phyloP scores from a whole-genome alignment of 805 yeast species.

The Candida koratica region DNA sequence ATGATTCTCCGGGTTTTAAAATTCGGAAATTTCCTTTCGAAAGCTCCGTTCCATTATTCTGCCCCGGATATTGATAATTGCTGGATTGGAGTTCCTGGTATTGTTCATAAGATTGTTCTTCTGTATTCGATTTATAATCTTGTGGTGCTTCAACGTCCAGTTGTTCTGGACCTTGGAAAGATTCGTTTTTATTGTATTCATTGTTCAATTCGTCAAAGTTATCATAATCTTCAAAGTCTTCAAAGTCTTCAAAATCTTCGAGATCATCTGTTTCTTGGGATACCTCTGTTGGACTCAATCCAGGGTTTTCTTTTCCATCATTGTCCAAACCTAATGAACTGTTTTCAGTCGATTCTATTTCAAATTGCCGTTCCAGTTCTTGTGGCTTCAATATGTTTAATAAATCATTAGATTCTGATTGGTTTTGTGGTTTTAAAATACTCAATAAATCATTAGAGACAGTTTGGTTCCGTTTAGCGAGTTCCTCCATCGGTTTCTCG shows the following conservation, averaged over 20 bases:
- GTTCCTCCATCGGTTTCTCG: neutral
- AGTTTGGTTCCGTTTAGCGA: neutral
- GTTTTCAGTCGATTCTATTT: neutral
- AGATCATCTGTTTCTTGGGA: neutral
- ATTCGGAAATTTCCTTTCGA: conserved; percentile 21
- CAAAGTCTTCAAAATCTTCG: conserved; percentile 27
- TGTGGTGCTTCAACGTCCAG: conserved; percentile 4
- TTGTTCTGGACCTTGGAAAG: conserved; percentile 10
- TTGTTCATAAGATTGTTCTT: conserved; percentile 1
- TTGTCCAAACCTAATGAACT: too few species aligned
- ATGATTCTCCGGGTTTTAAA: conserved; percentile 28
- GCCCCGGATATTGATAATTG: conserved; percentile 1
- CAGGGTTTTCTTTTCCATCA: too few species aligned
- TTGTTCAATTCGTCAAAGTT: conserved; percentile 27
- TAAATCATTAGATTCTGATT: conserved; percentile 14
- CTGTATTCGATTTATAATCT: conserved; percentile 1
- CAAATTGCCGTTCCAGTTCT: conserved; percentile 7
- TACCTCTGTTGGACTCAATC: too few species aligned
- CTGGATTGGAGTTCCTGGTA: neutral
- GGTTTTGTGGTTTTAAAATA: conserved; percentile 11
- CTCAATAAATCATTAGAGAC: conserved; percentile 16
- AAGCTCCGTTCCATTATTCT: conserved; percentile 7
- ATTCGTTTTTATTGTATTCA: too few species aligned
- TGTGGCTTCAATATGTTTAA: conserved; percentile 12
- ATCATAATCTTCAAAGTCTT: conserved; percentile 29